Percentiles rank a stretch among this genome's conserved stretches.
Conservation (phyloP, 352 stramenopile species). For the Pythium biforme region DNA sequence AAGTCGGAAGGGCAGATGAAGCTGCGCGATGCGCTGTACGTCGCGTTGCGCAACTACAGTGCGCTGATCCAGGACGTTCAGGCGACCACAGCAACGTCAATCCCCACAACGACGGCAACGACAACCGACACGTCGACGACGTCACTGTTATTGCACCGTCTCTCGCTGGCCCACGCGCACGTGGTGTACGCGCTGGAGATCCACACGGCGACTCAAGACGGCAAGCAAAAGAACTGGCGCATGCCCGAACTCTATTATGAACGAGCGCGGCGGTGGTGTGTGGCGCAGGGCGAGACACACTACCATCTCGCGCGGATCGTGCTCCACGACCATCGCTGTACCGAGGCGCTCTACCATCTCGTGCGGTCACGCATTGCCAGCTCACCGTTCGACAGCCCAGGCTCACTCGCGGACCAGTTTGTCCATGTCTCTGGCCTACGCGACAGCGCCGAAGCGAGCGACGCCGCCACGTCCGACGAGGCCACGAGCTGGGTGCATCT, state of each 20-base stretch:
- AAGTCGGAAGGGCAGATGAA: conserved; percentile 13
- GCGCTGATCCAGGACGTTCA: conserved; percentile 27
- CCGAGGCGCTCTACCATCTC: conserved; percentile 28
- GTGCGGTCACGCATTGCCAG: conserved; percentile 7
- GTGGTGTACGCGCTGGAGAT: conserved; percentile 26
- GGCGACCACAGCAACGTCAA: neutral
- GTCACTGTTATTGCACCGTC: conserved; percentile 20
- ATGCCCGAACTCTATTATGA: conserved; percentile 27
- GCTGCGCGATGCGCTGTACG: conserved; percentile 22
- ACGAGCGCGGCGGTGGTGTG: conserved; percentile 15
- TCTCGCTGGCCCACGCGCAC: conserved; percentile 23
- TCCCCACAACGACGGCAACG: neutral
- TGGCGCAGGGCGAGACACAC: conserved; percentile 17
- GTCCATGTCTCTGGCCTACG: conserved; percentile 5
- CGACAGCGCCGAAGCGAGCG: neutral
- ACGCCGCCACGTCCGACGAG: neutral
- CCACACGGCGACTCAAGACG: conserved; percentile 7
- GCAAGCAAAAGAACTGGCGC: conserved; percentile 23
- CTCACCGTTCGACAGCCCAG: conserved; percentile 11
- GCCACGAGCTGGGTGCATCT: conserved; percentile 3
- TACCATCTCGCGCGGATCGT: conserved; percentile 27
- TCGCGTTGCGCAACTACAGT: conserved; percentile 25
- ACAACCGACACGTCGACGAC: conserved; percentile 1
- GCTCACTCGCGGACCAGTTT: conserved; percentile 22
- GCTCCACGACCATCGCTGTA: conserved; percentile 18